phyloP scores from a whole-genome alignment of 495 filamentous ascomycete genomes.

The Aspergillus steynii region DNA sequence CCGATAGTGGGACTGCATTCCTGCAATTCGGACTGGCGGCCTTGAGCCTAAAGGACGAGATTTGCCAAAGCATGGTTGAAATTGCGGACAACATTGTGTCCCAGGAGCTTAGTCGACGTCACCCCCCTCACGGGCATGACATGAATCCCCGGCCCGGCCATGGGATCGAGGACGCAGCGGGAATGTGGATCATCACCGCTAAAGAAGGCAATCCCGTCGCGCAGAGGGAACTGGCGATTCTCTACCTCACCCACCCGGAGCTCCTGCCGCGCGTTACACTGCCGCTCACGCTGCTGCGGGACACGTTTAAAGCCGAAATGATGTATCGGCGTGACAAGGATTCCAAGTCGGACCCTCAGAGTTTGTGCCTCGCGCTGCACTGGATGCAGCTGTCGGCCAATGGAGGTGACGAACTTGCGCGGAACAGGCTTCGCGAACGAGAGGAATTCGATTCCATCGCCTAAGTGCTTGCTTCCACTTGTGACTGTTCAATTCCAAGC shows the following conservation, averaged over 20 bases:
- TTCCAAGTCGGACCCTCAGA: conserved; percentile 74
- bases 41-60: conserved; percentile 83
- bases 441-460: conserved; percentile 59
- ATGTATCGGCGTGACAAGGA: conserved; percentile 61
- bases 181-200: conserved; percentile 92
- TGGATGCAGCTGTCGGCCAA: conserved; percentile 94
- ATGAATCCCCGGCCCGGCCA: conserved; percentile 38
- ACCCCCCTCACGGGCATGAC: conserved; percentile 41
- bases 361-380: conserved; percentile 95
- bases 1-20: conserved; percentile 86
- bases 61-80: conserved; percentile 88
- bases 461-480: conserved; percentile 24
- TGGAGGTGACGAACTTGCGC: conserved; percentile 85
- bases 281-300: conserved; percentile 79
- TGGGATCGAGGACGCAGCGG: conserved; percentile 78
- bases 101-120: conserved; percentile 43
- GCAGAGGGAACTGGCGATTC: conserved; percentile 91
- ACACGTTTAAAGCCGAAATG: conserved; percentile 89
- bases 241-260: conserved; percentile 92
- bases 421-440: conserved; percentile 76
- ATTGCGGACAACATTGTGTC: conserved; percentile 52
- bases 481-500: conserved; percentile 11
- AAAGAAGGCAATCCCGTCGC: conserved; percentile 91
- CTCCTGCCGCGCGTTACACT: conserved; percentile 80
- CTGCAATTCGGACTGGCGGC: conserved; percentile 92